Base-by-base conservation (phyloP, 345 rosid species). In the Aurinia saxatilis region DNA sequence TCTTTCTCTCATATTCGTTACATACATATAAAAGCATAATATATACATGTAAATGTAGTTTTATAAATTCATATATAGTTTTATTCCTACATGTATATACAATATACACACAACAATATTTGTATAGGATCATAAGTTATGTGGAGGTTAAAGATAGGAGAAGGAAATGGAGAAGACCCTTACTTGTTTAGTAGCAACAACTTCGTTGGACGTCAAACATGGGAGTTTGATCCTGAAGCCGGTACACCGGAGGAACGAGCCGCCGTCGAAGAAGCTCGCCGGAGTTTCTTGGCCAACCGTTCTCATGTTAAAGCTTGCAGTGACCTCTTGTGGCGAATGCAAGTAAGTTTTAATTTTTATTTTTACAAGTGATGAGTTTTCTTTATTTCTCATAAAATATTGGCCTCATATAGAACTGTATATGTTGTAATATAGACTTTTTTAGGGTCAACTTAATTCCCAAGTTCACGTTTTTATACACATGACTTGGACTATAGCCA, bases 81-180 rank as follows among this genome's bases (percentile, higher is more conserved):
- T 21, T 21, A 21, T 21, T 1, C 25, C 25, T 21, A 4, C 25
- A 21, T 39, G 12, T 27, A 9, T 15, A 37, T 5, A 9, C n/a
- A n/a, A n/a, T n/a, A n/a, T n/a, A n/a, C n/a, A n/a, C n/a, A n/a
- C n/a, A n/a, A n/a, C n/a, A n/a, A n/a, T n/a, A n/a, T n/a, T n/a
- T n/a, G n/a, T 46, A n/a, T 31, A 50, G 2, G 6, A 12, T 45
- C 21, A n/a, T n/a, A n/a, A n/a, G 37, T 46, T 9, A 75, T 80
- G 81, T 82, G 84, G 82, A 79, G n/a, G 73, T 66, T 82, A 42
- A 79, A 82, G 70, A 33, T 68, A 58, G 81, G 66, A 38, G 73
- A 79, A 42, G 83, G 81, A 19, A 74, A 57, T n/a, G 58, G 33
- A 19, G 70, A 72, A 2, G 76, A 64, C 13, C 80, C 78, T 0